Evolutionary conservation across 805 yeast species (phyloP).

Genomic region (Cyberlindnera americana): DNA sequence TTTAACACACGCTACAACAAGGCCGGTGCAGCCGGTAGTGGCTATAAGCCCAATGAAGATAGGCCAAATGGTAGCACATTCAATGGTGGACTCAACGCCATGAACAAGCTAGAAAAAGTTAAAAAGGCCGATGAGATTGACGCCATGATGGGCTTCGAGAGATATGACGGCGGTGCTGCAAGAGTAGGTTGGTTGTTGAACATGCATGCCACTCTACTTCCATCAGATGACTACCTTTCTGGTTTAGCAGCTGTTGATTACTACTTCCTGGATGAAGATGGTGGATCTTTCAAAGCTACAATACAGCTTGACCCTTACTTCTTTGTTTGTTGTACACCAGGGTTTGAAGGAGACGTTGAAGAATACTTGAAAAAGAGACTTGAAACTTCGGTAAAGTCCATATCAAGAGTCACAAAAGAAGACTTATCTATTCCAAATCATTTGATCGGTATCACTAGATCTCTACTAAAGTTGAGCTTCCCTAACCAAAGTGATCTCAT

Average conservation of each 20-base stretch:
- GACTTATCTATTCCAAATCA: slow-evolving; percentile 85
- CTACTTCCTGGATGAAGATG: slow-evolving; percentile 93
- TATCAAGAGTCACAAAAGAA: slow-evolving; percentile 61
- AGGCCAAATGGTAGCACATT: slow-evolving; percentile 30
- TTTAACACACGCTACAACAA: slow-evolving; percentile 41
- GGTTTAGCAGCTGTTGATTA: slow-evolving; percentile 90
- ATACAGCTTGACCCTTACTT: slow-evolving; percentile 85
- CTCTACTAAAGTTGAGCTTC: slow-evolving; percentile 65
- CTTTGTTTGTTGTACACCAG: slow-evolving; percentile 59
- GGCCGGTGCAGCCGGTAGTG: slow-evolving; percentile 34
- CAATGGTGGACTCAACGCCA: slow-evolving; percentile 16
- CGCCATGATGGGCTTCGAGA: slow-evolving; percentile 81
- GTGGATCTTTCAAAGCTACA: slow-evolving; percentile 90
- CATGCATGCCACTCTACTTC: slow-evolving; percentile 83
- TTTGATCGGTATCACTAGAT: slow-evolving; percentile 66
- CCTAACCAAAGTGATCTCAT: slow-evolving; percentile 71
- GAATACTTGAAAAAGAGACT: slow-evolving; percentile 70
- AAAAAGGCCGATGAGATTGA: slow-evolving; percentile 68
- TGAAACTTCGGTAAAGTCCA: slow-evolving; percentile 58
- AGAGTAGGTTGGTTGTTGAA: slow-evolving; percentile 88
- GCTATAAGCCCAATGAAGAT: slow-evolving; percentile 31
- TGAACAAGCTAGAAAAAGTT: slow-evolving; percentile 47
- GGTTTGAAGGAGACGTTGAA: slow-evolving; percentile 65
- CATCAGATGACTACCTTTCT: slow-evolving; percentile 51
- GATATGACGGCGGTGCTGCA: slow-evolving; percentile 67